These are phyloP conservation scores for Colletotrichum eremochloae DNA, from an alignment of 2,329 filamentous ascomycete genomes.

Conservation along the genomic window DNA sequence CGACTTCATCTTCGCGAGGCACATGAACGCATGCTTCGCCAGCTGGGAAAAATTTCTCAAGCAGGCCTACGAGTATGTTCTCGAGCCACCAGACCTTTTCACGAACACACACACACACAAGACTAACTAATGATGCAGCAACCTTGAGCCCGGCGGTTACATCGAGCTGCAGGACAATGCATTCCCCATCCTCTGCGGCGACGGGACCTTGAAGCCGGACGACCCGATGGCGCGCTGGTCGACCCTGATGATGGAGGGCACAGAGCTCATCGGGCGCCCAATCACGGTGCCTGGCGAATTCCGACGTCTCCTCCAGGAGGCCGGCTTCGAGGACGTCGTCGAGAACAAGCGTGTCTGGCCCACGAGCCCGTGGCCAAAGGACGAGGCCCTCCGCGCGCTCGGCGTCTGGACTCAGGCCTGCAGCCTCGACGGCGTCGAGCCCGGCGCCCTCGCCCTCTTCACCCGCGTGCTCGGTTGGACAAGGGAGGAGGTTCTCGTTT, in stretches of 20 bases:
- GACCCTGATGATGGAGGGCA: conserved; percentile 48
- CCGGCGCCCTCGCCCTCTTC: conserved; percentile 45
- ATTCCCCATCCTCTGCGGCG: conserved; percentile 49
- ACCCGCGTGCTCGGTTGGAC: conserved; percentile 34
- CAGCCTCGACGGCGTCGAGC: conserved; percentile 47
- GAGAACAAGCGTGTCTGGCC: conserved; percentile 51
- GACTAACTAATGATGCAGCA: conserved; percentile 44
- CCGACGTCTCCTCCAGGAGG: conserved; percentile 45
- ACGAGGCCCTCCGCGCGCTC: conserved; percentile 1
- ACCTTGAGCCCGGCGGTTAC: conserved; percentile 52
- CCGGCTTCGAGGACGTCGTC: conserved; percentile 53
- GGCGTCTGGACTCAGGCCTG: conserved; percentile 32
- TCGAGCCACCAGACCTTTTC: conserved; percentile 49
- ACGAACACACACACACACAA: conserved; percentile 58
- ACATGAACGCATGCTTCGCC: conserved; percentile 49
- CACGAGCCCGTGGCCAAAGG: conserved; percentile 51
- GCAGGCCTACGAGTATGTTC: conserved; percentile 42
- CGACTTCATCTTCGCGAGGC: conserved; percentile 53
- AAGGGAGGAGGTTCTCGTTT: conserved; percentile 18
- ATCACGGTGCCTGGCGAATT: conserved; percentile 47
- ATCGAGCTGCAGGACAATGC: conserved; percentile 50
- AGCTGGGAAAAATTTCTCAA: conserved; percentile 45
- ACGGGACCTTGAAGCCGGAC: conserved; percentile 48
- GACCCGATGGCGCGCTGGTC: conserved; percentile 50
- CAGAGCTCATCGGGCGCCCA: conserved; percentile 48